phyloP scores from a whole-genome alignment of 371 early-diverging fungal genomes.

The Blastocladiella emersonii region DNA sequence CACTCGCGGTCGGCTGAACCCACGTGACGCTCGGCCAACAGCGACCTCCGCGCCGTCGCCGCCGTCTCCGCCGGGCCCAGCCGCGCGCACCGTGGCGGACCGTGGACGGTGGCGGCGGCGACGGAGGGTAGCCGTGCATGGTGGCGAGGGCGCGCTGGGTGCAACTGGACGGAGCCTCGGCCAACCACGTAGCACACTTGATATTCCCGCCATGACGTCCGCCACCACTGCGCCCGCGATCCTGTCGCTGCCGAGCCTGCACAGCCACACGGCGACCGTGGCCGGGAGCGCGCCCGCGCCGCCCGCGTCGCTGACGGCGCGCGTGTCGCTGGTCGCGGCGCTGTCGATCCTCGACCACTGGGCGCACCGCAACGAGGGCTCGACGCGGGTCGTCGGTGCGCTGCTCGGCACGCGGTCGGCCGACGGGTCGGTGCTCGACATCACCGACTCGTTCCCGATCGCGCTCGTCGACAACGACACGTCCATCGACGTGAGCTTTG shows the following conservation, averaged over 20 bases:
- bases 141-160: no score
- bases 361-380: background rate
- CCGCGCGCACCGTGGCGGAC: no score
- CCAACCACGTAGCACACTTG: no score
- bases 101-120: no score
- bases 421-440: background rate
- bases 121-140: no score
- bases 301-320: background rate
- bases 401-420: constrained; percentile 4
- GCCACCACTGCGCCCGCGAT: background rate
- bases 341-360: constrained; percentile 6
- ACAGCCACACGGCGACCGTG: background rate
- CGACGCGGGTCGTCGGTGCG: background rate
- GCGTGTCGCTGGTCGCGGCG: background rate
- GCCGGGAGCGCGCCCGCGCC: background rate
- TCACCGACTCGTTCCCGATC: constrained; percentile 2
- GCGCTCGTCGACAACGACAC: background rate
- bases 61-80: no score
- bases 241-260: background rate
- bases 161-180: no score
- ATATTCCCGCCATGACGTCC: no score
- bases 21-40: no score
- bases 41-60: no score
- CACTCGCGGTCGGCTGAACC: no score
- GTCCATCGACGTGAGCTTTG: background rate